Conservation (phyloP, 345 rosid species). For the Noccaea caerulescens region DNA sequence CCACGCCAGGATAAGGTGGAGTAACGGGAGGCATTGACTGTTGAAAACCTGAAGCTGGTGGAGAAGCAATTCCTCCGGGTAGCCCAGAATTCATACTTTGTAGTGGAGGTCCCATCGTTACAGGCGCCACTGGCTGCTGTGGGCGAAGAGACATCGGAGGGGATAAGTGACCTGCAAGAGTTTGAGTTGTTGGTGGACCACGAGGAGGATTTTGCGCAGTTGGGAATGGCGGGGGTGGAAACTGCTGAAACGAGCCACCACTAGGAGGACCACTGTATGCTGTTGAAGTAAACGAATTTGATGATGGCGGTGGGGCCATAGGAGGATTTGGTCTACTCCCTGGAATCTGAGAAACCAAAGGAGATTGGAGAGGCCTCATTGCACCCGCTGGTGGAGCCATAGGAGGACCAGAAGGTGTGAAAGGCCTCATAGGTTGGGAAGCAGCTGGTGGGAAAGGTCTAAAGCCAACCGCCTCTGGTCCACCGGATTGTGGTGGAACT, state of each 20-base stretch:
- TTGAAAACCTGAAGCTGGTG: slow-evolving; percentile 53
- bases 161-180: slow-evolving; percentile 59
- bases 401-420: slow-evolving; percentile 50
- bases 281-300: slow-evolving; percentile 53
- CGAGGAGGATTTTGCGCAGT: slow-evolving; percentile 53
- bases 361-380: slow-evolving; percentile 53
- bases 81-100: slow-evolving; percentile 50
- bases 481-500: slow-evolving; percentile 62
- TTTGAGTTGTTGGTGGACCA: slow-evolving; percentile 59
- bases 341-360: slow-evolving; percentile 34
- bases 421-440: slow-evolving; percentile 52
- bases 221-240: slow-evolving; percentile 61
- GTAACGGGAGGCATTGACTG: slow-evolving; percentile 50
- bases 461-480: slow-evolving; percentile 54
- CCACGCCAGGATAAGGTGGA: slow-evolving; percentile 51
- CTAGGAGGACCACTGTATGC: slow-evolving; percentile 55
- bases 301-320: slow-evolving; percentile 41
- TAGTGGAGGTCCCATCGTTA: slow-evolving; percentile 68
- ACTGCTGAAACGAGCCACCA: slow-evolving; percentile 55
- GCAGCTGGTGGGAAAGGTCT: slow-evolving; percentile 56
- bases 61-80: slow-evolving; percentile 48
- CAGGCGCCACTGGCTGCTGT: slow-evolving; percentile 55
- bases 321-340: slow-evolving; percentile 25
- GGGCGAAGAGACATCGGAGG: slow-evolving; percentile 51
- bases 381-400: slow-evolving; percentile 50